Evolutionary conservation across 2,329 filamentous ascomycete species (phyloP).

Genomic region (Coleophoma eucalyptorum): DNA sequence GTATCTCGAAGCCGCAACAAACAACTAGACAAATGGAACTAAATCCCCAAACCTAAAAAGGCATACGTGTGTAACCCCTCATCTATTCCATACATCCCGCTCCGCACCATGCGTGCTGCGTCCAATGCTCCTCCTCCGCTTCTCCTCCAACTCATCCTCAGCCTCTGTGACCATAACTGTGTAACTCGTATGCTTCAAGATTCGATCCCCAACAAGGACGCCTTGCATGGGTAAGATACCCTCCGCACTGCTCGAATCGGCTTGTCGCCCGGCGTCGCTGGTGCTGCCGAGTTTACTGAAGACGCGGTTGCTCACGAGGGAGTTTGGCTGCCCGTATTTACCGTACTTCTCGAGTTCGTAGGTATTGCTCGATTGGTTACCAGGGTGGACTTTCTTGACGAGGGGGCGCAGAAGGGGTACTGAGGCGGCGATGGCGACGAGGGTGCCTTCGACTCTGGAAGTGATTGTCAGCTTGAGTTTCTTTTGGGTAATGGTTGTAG

Average conservation of each 20-base stretch:
- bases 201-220: neutral
- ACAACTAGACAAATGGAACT: too few relatives aligned
- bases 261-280: neutral
- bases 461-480: neutral
- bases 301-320: neutral
- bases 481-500: neutral
- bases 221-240: neutral
- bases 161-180: neutral
- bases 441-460: constrained; percentile 9
- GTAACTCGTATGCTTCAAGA: neutral
- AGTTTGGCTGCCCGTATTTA: neutral
- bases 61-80: neutral
- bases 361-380: neutral
- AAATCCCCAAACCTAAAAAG: neutral
- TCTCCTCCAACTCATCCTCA: neutral
- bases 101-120: neutral
- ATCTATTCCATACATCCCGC: neutral
- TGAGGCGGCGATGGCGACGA: constrained; percentile 14
- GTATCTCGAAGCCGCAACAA: too few relatives aligned
- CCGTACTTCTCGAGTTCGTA: neutral
- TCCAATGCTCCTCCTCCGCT: neutral
- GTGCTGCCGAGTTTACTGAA: neutral
- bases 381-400: constrained; percentile 1
- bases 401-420: constrained; percentile 13
- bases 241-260: neutral